A percentile compares a stretch with the other conserved stretches of the same genome.
Conservation (phyloP, 495 filamentous ascomycete species). For the Podospora bellae-mahoneyi region DNA sequence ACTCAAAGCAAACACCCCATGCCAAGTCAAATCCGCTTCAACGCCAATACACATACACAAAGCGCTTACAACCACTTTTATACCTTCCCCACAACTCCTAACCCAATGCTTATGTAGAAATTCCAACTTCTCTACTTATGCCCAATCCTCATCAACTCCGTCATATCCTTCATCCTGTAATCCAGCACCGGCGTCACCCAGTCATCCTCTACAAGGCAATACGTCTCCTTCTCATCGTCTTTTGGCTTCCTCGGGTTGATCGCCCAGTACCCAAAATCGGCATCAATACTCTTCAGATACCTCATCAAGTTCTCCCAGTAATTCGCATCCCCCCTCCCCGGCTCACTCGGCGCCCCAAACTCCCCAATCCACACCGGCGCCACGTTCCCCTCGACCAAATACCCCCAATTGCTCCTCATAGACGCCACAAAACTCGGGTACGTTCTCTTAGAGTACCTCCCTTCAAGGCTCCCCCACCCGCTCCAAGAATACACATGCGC, state of each 20-base stretch:
- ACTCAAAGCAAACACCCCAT: not conserved
- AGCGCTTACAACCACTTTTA: not conserved
- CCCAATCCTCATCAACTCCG: conserved; percentile 41
- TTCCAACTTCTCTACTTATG: not conserved
- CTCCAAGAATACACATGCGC: conserved; percentile 61
- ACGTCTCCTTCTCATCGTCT: conserved; percentile 50
- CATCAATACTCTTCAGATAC: conserved; percentile 52
- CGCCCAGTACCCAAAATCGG: conserved; percentile 63
- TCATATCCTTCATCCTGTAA: conserved; percentile 56
- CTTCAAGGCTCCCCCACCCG: conserved; percentile 55
- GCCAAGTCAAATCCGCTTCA: not conserved
- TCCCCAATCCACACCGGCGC: conserved; percentile 63
- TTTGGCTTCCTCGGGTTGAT: conserved; percentile 58
- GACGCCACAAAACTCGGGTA: conserved; percentile 55
- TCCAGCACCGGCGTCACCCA: conserved; percentile 56
- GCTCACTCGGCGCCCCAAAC: conserved; percentile 51
- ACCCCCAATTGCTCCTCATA: conserved; percentile 61
- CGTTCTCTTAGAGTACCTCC: conserved; percentile 48
- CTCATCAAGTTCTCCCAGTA: conserved; percentile 58
- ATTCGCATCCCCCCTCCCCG: conserved; percentile 49
- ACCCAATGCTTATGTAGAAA: not conserved
- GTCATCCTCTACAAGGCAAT: conserved; percentile 54
- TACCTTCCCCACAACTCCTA: not conserved
- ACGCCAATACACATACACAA: not conserved
- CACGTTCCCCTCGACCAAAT: conserved; percentile 52